These are phyloP conservation scores for Ambrosiella xylebori DNA, from an alignment of 2,329 filamentous ascomycete species.

Conservation along the genomic window DNA sequence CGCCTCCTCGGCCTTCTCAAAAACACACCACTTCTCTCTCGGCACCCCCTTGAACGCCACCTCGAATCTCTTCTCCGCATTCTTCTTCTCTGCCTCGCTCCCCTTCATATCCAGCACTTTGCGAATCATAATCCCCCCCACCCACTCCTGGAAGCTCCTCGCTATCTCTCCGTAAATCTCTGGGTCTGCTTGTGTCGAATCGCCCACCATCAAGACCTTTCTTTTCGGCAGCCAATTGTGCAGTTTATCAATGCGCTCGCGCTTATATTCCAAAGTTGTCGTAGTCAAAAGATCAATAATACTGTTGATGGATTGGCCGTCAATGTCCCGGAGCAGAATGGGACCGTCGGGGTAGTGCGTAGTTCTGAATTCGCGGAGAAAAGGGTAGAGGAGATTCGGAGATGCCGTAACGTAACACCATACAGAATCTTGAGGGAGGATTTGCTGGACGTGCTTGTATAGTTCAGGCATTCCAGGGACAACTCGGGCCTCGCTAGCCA, in stretches of 20 bases:
- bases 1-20: constrained; percentile 44
- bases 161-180: constrained; percentile 74
- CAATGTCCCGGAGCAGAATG: constrained; percentile 68
- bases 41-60: constrained; percentile 66
- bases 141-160: constrained; percentile 53
- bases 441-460: constrained; percentile 46
- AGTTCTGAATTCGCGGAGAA: constrained; percentile 59
- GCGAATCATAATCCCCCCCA: constrained; percentile 69
- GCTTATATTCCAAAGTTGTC: constrained; percentile 74
- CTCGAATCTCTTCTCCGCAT: constrained; percentile 59
- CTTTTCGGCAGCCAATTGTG: constrained; percentile 60
- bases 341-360: constrained; percentile 58
- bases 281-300: constrained; percentile 64
- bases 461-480: constrained; percentile 72
- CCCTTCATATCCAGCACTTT: constrained; percentile 61
- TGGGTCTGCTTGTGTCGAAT: constrained; percentile 81
- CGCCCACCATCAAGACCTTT: constrained; percentile 70
- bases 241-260: constrained; percentile 60
- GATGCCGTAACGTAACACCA: constrained; percentile 93
- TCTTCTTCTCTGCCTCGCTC: constrained; percentile 54
- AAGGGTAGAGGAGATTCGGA: constrained; percentile 85
- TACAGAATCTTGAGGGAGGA: constrained; percentile 41
- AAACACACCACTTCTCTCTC: constrained; percentile 58
- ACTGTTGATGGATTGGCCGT: constrained; percentile 69
- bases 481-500: constrained; percentile 55